Evolutionary conservation across 305 asterid species (phyloP).

Genomic region (Fraxinus ornus): DNA sequence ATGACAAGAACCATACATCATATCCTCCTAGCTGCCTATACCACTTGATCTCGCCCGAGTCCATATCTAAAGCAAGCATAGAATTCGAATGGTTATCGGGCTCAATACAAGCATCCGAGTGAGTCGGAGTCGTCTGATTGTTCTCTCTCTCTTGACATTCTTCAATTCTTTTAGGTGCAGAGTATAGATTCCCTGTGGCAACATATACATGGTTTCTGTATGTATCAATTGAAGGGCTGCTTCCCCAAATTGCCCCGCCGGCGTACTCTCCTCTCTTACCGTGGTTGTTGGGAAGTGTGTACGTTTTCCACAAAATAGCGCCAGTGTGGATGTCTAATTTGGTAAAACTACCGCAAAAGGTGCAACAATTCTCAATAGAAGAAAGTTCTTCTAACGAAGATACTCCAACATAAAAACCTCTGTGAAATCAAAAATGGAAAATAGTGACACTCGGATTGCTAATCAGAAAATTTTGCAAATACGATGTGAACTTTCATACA

Average conservation of each 20-base stretch:
- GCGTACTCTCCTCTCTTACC: slow-evolving; percentile 40
- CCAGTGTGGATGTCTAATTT: slow-evolving; percentile 45
- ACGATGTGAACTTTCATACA: too few species aligned
- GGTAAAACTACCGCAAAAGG: slow-evolving; percentile 50
- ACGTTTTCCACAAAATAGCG: slow-evolving; percentile 42
- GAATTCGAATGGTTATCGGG: slow-evolving; percentile 49
- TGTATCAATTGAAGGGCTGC: slow-evolving; percentile 59
- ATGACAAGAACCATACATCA: slow-evolving; percentile 53
- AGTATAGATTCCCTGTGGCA: slow-evolving; percentile 57
- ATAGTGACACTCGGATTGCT: neutral
- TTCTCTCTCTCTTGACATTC: slow-evolving; percentile 40
- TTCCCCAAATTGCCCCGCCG: slow-evolving; percentile 61
- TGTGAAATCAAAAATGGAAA: slow-evolving; percentile 6
- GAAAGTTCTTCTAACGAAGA: slow-evolving; percentile 41
- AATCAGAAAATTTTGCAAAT: too few species aligned
- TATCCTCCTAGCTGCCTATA: slow-evolving; percentile 57
- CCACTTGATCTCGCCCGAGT: slow-evolving; percentile 40
- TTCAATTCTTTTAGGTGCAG: slow-evolving; percentile 37
- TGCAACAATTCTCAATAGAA: slow-evolving; percentile 42
- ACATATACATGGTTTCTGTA: slow-evolving; percentile 44
- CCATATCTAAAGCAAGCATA: slow-evolving; percentile 44
- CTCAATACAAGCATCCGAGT: slow-evolving; percentile 39
- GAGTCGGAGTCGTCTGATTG: slow-evolving; percentile 36
- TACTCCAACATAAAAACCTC: slow-evolving; percentile 46
- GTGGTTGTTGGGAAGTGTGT: slow-evolving; percentile 44